Evolutionary conservation across 1,284 basidiomycete species (phyloP).

Genomic region (Pyrrhoderma lamaoense): DNA sequence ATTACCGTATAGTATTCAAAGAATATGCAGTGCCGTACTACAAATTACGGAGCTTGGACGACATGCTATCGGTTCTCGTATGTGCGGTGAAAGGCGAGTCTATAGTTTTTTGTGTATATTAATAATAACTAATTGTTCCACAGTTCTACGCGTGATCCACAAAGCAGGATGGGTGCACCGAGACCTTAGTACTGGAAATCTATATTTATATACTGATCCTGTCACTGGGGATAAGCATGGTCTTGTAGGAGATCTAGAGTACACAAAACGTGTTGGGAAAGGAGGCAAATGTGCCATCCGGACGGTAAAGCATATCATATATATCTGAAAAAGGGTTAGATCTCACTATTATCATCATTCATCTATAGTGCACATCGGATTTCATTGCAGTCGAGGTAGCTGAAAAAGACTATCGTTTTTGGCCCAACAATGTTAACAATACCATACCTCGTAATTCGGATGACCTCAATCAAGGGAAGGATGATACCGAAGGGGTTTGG

Average conservation of each 20-base stretch:
- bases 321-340: not conserved
- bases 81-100: not conserved
- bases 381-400: conserved; percentile 6
- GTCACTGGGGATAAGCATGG: not conserved
- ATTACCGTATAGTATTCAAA: conserved; percentile 4
- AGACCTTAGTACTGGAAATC: conserved; percentile 5
- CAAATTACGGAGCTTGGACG: not conserved
- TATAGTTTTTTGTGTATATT: not conserved
- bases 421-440: not conserved
- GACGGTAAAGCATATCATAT: not conserved
- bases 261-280: not conserved
- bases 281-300: not conserved
- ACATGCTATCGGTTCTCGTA: conserved; percentile 1
- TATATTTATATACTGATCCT: not conserved
- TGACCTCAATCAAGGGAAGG: no score
- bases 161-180: not conserved
- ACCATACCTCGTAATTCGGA: not conserved
- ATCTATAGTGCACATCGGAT: not conserved
- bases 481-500: not conserved
- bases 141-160: not conserved
- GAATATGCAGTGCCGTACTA: not conserved
- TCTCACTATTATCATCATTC: no score
- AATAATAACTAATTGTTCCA: no score
- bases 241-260: conserved; percentile 8
- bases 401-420: not conserved